Base-by-base conservation (phyloP, 345 rosid genomes). In the Cardamine chenopodiifolia region DNA sequence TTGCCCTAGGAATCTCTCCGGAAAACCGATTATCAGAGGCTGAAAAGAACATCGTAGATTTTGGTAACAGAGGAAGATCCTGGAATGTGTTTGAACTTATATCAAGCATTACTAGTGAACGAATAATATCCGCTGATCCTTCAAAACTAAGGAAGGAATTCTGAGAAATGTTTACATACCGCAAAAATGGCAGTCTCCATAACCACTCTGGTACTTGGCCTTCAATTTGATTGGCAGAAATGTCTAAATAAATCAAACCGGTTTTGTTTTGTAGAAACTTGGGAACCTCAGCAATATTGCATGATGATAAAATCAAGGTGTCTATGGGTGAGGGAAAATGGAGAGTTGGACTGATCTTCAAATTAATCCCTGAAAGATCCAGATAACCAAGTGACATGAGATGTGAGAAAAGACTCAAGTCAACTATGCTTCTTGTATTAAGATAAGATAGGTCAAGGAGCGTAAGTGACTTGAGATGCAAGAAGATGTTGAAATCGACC, bases 191-290 rank as follows among this genome's bases (percentile, higher is more conserved):
- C 1, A 75, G 29, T 2, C 23, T 70, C 78, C 79, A 78, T 4
- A 78, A 20, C 59, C 31, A 29, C 15, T 56, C 10, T 1, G 80
- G 77, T 29, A 83, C 60, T 20, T 42, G 58, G 5, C 48, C 71
- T 55, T 57, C 13, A 25, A 78, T 71, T 18, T 65, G 61, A 63
- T 83, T 81, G 2, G 26, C 11, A 9, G 82, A 65, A 22, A 83
- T 70, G 22, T 60, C 81, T 2, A 81, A 47, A 11, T 5, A 4
- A 2, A 0, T 0, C 34, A 83, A 53, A 4, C 1, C 4, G 13
- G 25, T 72, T 17, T 55, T 47, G 31, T 23, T 49, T 1, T 18
- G n/a, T n/a, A 81, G 14, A 32, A 83, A 69, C 17, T 23, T 4
- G 15, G 84, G 86, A 22, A 83, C 72, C 62, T 72, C 62, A 2